Evolutionary conservation across 2,329 filamentous ascomycete genomes (phyloP), one percentile per base, ranked within the genome.

Genomic region (Phialophora chinensis): DNA sequence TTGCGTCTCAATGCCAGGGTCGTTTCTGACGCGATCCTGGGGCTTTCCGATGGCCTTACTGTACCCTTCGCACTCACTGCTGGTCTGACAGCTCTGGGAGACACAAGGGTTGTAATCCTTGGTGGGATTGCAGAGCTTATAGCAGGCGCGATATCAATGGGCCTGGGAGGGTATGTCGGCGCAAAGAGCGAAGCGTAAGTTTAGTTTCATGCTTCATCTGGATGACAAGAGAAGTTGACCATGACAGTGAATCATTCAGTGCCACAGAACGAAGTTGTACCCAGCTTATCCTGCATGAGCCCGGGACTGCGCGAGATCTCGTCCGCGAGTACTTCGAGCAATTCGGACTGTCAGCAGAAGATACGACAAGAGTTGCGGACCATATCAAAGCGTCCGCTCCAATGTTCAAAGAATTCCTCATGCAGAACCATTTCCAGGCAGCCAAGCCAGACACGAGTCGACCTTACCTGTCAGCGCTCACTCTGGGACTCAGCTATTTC

Each of bases 41-140:
- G 91, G 61, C 88, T 93, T 72, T 89, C 90, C 0, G 91, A 93
- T 74, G 91, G 91, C 17, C 83, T 93, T 72, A 93, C 91, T 0
- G 91, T 93, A 0, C 91, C 91, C 0, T 93, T 93, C 72, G 91
- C 91, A 17, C 81, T 93, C 44, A 92, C 90, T 0, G 91, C 91
- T 0, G 91, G 91, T 14, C 82, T 93, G 60, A 79, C 76, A 7
- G 80, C 79, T 2, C 80, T 90, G 54, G 88, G 88, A n/a, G 83
- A 86, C 74, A 88, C 87, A 35, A 85, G 83, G 57, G 84, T 90
- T 3, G 88, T 90, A 70, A 86, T 94, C 66, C 87, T 90, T 69
- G 90, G 88, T 60, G 90, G 90, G 6, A 81, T 91, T 33, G 90
- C 90, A 4, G 90, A 93, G 80, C 83, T 93, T 57, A 90, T 91